Evolutionary conservation across 2,329 filamentous ascomycete species (phyloP).

Genomic region (Nemania sp.): DNA sequence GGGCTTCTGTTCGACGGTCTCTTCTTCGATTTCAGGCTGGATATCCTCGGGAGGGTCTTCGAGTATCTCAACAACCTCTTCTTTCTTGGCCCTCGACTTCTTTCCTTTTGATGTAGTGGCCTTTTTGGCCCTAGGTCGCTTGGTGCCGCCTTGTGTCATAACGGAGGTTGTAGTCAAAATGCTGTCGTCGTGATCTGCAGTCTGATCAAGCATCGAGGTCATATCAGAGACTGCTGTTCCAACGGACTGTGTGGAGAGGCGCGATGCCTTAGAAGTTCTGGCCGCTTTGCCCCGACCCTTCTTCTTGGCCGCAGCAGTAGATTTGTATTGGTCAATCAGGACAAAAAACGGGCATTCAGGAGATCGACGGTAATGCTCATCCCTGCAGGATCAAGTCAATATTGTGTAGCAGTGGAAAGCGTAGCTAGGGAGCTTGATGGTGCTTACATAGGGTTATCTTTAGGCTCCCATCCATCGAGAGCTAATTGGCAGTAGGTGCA

Average conservation of each 20-base stretch:
- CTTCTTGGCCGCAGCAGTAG: constrained; percentile 54
- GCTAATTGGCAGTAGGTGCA: constrained; percentile 90
- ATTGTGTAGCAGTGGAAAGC: constrained; percentile 1
- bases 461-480: constrained; percentile 91
- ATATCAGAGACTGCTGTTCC: constrained; percentile 55
- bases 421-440: neutral
- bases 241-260: constrained; percentile 63
- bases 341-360: constrained; percentile 82
- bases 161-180: constrained; percentile 62
- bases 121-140: constrained; percentile 59
- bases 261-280: constrained; percentile 69
- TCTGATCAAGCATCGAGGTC: constrained; percentile 51
- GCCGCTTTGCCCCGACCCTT: constrained; percentile 56
- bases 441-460: constrained; percentile 82
- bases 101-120: constrained; percentile 50
- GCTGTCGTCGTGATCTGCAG: constrained; percentile 59
- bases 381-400: constrained; percentile 50
- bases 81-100: constrained; percentile 56
- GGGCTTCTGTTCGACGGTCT: constrained; percentile 39
- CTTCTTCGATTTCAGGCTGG: constrained; percentile 34
- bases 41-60: constrained; percentile 38
- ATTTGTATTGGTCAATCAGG: constrained; percentile 61
- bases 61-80: constrained; percentile 53
- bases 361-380: constrained; percentile 82
- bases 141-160: constrained; percentile 58